Evolutionary conservation across 176 grass and related monocot genomes (phyloP), one percentile per base, ranked within the genome.

Genomic region (Dactylis glomerata): DNA sequence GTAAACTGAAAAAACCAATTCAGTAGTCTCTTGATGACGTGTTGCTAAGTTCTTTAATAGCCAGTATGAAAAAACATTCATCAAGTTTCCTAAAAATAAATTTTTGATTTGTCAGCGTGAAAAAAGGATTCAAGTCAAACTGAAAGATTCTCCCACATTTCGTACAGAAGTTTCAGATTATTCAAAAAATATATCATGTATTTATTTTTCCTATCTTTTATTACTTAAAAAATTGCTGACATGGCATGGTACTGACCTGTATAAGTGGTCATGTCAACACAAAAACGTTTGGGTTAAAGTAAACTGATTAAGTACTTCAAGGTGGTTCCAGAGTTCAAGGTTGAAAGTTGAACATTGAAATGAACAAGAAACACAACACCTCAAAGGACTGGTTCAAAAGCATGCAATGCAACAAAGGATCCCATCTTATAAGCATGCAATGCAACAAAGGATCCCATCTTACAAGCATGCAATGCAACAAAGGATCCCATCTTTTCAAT

Each of bases 351-450:
- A 64, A 32, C 61, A 64, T 17, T 13, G 14, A 64, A 68, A 66
- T 70, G 50, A 56, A 56, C 38, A 79, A n/a, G 23, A 79, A 68
- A 45, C 74, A 56, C 24, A 70, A 65, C 65, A 83, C 69, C 40
- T 74, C 1, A 46, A 40, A 83, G n/a, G 19, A 75, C 15, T 72
- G 42, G 51, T 61, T 40, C n/a, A 83, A 62, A 24, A 78, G 32
- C 19, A 79, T 37, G 69, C 31, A 77, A 28, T 70, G 19, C 47
- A 77, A 62, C 19, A 77, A n/a, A 40, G 33, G 27, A 69, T 68
- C 38, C 1, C 22, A 77, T 88, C 44, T 78, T 72, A 40, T 73
- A 24, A 77, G 30, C 16, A 78, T 33, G 68, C 30, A 77, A 28
- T 70, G 19, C 47, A 77, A 62, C 19, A 77, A n/a, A 40, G 33